Conservation (phyloP, 2,329 filamentous ascomycete species). For the Aureobasidium uvarum region DNA sequence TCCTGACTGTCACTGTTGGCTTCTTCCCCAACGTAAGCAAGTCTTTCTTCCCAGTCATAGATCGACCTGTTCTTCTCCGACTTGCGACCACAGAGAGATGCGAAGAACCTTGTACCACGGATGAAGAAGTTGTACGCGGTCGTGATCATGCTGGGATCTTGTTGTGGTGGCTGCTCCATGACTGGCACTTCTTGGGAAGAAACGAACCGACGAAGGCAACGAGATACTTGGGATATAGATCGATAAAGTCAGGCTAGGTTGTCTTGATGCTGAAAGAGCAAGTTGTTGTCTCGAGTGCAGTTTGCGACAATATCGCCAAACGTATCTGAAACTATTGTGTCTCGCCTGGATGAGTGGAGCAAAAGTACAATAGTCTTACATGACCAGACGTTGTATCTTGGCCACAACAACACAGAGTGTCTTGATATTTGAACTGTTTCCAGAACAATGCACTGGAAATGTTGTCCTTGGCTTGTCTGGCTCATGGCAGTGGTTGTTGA, state of each 20-base stretch:
- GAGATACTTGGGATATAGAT: neutral
- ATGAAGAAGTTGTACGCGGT: neutral
- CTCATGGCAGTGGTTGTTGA: too few species aligned
- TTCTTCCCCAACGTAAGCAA: neutral
- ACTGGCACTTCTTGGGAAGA: neutral
- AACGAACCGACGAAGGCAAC: too few species aligned
- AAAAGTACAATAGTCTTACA: neutral
- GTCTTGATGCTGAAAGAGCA: too few species aligned
- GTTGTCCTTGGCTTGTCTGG: too few species aligned
- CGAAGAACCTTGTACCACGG: neutral
- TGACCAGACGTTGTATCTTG: neutral
- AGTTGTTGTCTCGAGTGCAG: neutral
- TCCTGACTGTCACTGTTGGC: neutral
- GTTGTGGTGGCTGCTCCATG: neutral
- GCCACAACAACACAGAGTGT: too few species aligned
- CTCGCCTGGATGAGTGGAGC: neutral
- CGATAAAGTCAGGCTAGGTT: too few species aligned
- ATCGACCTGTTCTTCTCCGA: neutral
- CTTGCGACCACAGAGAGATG: neutral
- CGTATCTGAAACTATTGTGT: neutral
- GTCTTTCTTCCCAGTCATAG: slow-evolving; percentile 4
- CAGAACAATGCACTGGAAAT: too few species aligned
- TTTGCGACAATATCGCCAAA: neutral
- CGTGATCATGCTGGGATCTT: neutral
- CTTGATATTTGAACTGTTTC: too few species aligned